phyloP scores from a whole-genome alignment of 1,284 basidiomycete genomes.

The Melampsora occidentalis region DNA sequence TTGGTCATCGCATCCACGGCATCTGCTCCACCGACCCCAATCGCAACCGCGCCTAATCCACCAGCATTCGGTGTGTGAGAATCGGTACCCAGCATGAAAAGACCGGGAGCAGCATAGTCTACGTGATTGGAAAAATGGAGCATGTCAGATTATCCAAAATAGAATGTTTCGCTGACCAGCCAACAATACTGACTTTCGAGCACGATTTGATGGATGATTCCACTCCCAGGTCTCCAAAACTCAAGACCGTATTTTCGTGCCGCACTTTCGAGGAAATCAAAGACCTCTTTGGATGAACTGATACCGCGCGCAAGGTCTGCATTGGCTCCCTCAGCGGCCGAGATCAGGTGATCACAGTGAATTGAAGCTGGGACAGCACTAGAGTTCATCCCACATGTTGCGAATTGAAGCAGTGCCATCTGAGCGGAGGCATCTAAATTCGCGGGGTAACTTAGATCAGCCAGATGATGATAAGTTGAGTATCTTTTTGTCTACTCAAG shows the following conservation, averaged over 20 bases:
- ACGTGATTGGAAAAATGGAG: background rate
- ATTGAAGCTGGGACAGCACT: slow-evolving; percentile 82
- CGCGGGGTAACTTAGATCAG: background rate
- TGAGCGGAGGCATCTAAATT: slow-evolving; percentile 84
- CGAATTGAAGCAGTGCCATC: slow-evolving; percentile 91
- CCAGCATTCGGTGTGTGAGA: slow-evolving; percentile 98
- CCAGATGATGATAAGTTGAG: background rate
- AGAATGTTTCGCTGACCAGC: slow-evolving; percentile 65
- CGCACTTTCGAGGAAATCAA: slow-evolving; percentile 94
- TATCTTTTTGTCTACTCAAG: background rate
- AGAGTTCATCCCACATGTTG: slow-evolving; percentile 85
- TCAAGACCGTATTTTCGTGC: slow-evolving; percentile 82
- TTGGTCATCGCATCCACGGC: slow-evolving; percentile 98
- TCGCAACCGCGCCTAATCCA: slow-evolving; percentile 94
- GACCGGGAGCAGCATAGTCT: slow-evolving; percentile 57
- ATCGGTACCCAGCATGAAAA: slow-evolving; percentile 67
- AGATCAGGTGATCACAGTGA: slow-evolving; percentile 92
- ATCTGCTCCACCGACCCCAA: slow-evolving; percentile 97
- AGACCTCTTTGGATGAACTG: slow-evolving; percentile 71
- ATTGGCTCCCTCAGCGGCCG: slow-evolving; percentile 68
- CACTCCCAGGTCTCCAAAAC: slow-evolving; percentile 67
- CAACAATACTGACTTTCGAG: slow-evolving; percentile 65
- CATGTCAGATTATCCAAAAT: slow-evolving; percentile 62
- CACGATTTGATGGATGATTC: slow-evolving; percentile 95
- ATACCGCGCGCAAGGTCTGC: slow-evolving; percentile 69